Evolutionary conservation across 495 filamentous ascomycete species (phyloP).

Genomic region (Tirmania nivea): DNA sequence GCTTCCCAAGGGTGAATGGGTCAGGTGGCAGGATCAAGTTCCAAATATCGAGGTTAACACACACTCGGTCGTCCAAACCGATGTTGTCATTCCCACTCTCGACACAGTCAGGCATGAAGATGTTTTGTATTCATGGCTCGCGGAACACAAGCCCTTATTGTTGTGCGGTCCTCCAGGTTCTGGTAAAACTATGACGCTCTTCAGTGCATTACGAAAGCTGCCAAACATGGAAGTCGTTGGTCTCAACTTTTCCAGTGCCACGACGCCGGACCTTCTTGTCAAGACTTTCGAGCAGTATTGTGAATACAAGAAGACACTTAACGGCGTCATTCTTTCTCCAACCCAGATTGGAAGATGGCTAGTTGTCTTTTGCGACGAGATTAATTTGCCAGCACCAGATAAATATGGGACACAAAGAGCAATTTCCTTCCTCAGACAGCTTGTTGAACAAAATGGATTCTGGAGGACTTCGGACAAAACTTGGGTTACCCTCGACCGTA

Average conservation of each 20-base stretch:
- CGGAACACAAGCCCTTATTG: conserved; percentile 89
- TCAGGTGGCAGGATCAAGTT: conserved; percentile 80
- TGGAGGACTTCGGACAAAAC: conserved; percentile 94
- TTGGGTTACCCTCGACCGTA: conserved; percentile 91
- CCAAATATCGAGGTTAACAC: conserved; percentile 91
- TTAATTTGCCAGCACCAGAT: conserved; percentile 96
- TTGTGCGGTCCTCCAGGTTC: conserved; percentile 95
- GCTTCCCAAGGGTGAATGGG: conserved; percentile 71
- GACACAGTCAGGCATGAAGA: conserved; percentile 96
- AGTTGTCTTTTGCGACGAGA: conserved; percentile 96
- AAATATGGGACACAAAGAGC: conserved; percentile 93
- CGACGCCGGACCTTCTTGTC: conserved; percentile 87
- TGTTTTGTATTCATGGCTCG: conserved; percentile 94
- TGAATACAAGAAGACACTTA: conserved; percentile 95
- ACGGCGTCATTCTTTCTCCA: conserved; percentile 84
- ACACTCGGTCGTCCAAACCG: conserved; percentile 88
- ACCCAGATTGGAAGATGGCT: conserved; percentile 95
- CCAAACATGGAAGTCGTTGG: conserved; percentile 98
- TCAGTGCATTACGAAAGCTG: conserved; percentile 84
- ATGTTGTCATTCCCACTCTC: conserved; percentile 90
- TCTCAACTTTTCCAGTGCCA: conserved; percentile 97
- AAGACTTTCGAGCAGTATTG: conserved; percentile 99
- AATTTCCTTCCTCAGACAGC: conserved; percentile 86
- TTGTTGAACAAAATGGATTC: conserved; percentile 97
- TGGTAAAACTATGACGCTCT: conserved; percentile 98